Base-by-base conservation (phyloP, 78 protist genomes). In the Dictyostelium purpureum region DNA sequence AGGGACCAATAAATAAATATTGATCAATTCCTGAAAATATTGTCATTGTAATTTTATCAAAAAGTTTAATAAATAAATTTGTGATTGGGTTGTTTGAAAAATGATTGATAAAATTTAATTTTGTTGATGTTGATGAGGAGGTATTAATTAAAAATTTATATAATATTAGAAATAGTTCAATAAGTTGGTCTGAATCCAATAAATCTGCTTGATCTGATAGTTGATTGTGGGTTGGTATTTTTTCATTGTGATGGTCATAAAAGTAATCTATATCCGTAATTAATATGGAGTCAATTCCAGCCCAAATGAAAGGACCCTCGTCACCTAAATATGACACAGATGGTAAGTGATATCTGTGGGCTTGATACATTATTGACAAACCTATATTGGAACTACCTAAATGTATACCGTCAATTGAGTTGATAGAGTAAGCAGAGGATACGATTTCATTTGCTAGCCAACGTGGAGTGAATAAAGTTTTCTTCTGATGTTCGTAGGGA, bases 241-340 rank as follows among this genome's bases (percentile, higher is more conserved):
- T 28, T 31, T 24, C 31, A 63, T 24, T 16, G 6, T 63, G 26
- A 7, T 51, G 31, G 5, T 73, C 54, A 10, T 82, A 82, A 40
- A 82, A 82, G 24, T 26, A 19, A 71, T 82, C 90, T 19, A 70
- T 24, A 26, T 82, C 90, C 3, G 90, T 82, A 12, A 85, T 10
- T 26, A 85, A 18, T 7, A 85, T 5, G 4, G 83, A 71, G 5
- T 73, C 79, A 18, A 85, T 82, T 10, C 75, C 67, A 2, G 77
- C 40, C 92, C 92, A 85, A 14, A 76, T 52, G 37, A 85, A 85
- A 9, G 92, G 92, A 59, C 92, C 92, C 18, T 70, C 80, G 21
- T 85, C 92, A 19, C 71, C 56, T 69, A 85, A 56, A 45, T 56
- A 73, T 0, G 82, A 45, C 5, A 85, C 31, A 0, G 80, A 73